Evolutionary conservation across 331 rosid species (phyloP).

Genomic region (Saraca asoca): DNA sequence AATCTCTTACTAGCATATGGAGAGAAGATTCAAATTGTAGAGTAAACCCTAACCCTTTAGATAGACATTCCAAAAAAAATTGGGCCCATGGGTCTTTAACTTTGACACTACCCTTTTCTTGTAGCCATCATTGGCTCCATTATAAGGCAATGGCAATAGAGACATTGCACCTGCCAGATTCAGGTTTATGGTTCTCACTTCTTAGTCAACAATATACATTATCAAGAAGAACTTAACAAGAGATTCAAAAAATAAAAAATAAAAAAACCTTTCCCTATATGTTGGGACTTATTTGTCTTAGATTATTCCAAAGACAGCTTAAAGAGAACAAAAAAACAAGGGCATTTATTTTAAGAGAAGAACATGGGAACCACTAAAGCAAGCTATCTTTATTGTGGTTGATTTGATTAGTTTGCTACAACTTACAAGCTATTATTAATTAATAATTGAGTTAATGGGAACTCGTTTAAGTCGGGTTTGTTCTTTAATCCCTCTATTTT

Average conservation of each 20-base stretch:
- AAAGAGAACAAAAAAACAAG: slow-evolving; percentile 17
- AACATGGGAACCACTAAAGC: slow-evolving; percentile 37
- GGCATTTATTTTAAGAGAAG: slow-evolving; percentile 6
- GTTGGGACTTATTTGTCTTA: slow-evolving; percentile 3
- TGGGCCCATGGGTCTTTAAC: slow-evolving; percentile 38
- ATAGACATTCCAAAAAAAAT: slow-evolving; percentile 22
- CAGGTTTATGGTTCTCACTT: not conserved
- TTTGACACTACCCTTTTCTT: slow-evolving; percentile 35
- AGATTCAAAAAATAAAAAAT: slow-evolving; percentile 20
- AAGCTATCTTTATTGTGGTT: slow-evolving; percentile 18
- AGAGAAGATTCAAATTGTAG: slow-evolving; percentile 30
- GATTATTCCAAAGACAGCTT: slow-evolving; percentile 29
- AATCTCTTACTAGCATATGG: slow-evolving; percentile 27
- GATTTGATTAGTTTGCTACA: slow-evolving; percentile 10
- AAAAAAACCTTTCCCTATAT: not conserved
- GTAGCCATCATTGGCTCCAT: slow-evolving; percentile 25
- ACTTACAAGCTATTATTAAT: slow-evolving; percentile 8
- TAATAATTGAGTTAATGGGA: slow-evolving; percentile 10
- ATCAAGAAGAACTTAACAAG: not conserved
- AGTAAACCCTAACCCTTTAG: slow-evolving; percentile 25
- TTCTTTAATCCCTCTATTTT: not conserved
- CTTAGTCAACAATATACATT: slow-evolving; percentile 12
- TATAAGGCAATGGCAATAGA: slow-evolving; percentile 28
- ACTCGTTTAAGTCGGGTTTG: not conserved
- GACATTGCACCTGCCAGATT: slow-evolving; percentile 25